phyloP scores from a whole-genome alignment of 1,284 basidiomycete genomes.

The Filobasidium uniguttulatum region DNA sequence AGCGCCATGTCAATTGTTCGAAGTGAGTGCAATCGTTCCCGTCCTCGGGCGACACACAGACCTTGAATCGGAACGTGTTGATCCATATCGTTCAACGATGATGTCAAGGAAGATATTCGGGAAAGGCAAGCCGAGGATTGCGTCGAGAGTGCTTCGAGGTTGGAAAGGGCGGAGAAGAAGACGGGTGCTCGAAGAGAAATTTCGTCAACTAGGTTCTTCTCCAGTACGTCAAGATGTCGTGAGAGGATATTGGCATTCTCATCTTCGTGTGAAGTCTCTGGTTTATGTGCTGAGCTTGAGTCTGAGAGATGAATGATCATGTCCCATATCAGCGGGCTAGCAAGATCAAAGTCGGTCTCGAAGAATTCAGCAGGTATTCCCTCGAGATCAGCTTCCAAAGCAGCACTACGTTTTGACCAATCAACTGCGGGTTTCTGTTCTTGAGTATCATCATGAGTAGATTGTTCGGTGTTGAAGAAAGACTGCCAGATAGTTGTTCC shows the following conservation, averaged over 20 bases:
- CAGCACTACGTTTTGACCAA: conserved; percentile 18
- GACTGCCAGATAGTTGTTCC: background rate
- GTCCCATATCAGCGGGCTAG: conserved; percentile 68
- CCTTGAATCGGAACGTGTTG: conserved; percentile 62
- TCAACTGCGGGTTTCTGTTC: background rate
- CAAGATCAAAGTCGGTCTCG: conserved; percentile 63
- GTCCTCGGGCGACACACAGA: conserved; percentile 56
- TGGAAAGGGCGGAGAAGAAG: conserved; percentile 92
- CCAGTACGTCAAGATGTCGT: conserved; percentile 83
- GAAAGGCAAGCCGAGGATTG: conserved; percentile 71
- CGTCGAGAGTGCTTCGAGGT: conserved; percentile 78
- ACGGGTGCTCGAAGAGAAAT: conserved; percentile 79
- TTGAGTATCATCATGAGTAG: background rate
- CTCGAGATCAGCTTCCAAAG: conserved; percentile 58
- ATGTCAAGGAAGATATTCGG: conserved; percentile 59
- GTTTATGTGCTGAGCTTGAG: conserved; percentile 5
- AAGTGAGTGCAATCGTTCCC: conserved; percentile 49
- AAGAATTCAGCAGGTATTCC: conserved; percentile 74
- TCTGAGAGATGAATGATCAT: conserved; percentile 44
- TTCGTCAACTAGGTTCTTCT: conserved; percentile 86
- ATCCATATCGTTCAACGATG: conserved; percentile 61
- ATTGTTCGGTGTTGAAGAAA: background rate
- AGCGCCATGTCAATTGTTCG: conserved; percentile 49
- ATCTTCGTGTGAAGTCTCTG: conserved; percentile 14
- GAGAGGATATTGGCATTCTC: conserved; percentile 39